Conservation (phyloP, 441 rosid genomes). For the Melastoma candidum region DNA sequence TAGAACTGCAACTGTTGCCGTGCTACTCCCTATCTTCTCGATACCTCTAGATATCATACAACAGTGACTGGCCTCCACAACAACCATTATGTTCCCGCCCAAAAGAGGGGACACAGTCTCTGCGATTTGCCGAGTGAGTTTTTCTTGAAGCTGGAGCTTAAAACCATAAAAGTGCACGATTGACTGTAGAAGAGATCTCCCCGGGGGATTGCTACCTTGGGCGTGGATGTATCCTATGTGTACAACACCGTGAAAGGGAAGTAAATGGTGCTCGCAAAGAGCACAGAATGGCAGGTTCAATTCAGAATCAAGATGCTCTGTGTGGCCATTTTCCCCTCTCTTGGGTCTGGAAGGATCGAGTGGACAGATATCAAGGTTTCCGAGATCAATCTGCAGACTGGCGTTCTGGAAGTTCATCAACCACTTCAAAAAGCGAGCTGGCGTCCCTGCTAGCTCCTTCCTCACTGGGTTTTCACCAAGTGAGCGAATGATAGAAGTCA, state of each 20-base stretch:
- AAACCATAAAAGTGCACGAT: conserved; percentile 78
- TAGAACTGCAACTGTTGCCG: conserved; percentile 68
- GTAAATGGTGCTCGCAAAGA: conserved; percentile 93
- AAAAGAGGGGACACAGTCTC: conserved; percentile 56
- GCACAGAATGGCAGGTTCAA: conserved; percentile 71
- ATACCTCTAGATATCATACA: conserved; percentile 98
- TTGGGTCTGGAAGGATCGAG: conserved; percentile 17
- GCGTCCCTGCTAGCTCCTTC: conserved; percentile 74
- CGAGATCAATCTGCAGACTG: conserved; percentile 45
- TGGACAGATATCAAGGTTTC: conserved; percentile 30
- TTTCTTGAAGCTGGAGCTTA: conserved; percentile 98
- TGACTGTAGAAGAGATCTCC: conserved; percentile 51
- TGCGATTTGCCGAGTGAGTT: conserved; percentile 81
- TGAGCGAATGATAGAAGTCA: conserved; percentile 52
- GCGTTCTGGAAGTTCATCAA: conserved; percentile 64
- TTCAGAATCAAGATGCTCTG: conserved; percentile 41
- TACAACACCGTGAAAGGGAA: conserved; percentile 86
- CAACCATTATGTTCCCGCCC: conserved; percentile 84
- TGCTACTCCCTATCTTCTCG: conserved; percentile 83
- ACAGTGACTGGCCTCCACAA: conserved; percentile 78
- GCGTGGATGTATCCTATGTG: conserved; percentile 66
- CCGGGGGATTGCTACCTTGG: conserved; percentile 38
- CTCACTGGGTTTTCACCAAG: conserved; percentile 85
- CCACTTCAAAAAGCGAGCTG: conserved; percentile 67
- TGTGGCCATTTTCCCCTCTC: conserved; percentile 22